Evolutionary conservation across 192 early-diverging fungal genomes (phyloP).

Genomic region (Linderina pennispora): DNA sequence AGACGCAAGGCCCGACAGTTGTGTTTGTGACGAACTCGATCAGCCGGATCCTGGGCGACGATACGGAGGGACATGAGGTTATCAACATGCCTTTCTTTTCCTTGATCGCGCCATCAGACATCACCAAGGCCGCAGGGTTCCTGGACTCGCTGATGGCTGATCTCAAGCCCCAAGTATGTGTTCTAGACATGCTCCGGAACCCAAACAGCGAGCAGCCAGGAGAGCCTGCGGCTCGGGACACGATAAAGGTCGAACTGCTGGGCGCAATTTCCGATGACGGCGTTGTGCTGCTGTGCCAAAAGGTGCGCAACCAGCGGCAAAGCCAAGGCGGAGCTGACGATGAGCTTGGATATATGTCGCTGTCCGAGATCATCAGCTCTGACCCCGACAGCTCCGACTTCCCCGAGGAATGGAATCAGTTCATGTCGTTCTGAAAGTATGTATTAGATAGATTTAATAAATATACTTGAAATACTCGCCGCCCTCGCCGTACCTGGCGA

Average conservation of each 20-base stretch:
- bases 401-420: conserved; percentile 16
- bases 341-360: conserved; percentile 16
- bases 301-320: neutral
- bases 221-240: neutral
- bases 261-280: conserved; percentile 30
- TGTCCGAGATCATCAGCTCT: conserved; percentile 33
- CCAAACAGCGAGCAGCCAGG: conserved; percentile 7
- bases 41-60: conserved; percentile 20
- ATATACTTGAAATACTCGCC: neutral
- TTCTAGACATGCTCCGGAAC: conserved; percentile 5
- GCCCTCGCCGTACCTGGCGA: neutral
- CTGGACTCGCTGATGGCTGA: conserved; percentile 12
- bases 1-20: conserved; percentile 15
- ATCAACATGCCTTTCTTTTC: conserved; percentile 26
- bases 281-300: conserved; percentile 33
- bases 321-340: conserved; percentile 2
- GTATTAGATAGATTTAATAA: neutral
- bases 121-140: conserved; percentile 25
- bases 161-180: conserved; percentile 25
- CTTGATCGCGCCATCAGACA: conserved; percentile 14
- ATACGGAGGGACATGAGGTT: conserved; percentile 31
- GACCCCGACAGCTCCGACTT: conserved; percentile 29
- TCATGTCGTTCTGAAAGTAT: conserved; percentile 3
- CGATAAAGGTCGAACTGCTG: conserved; percentile 29
- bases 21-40: conserved; percentile 40